Base-by-base conservation (phyloP, 768 basidiomycete genomes). In the Trametes villosa region DNA sequence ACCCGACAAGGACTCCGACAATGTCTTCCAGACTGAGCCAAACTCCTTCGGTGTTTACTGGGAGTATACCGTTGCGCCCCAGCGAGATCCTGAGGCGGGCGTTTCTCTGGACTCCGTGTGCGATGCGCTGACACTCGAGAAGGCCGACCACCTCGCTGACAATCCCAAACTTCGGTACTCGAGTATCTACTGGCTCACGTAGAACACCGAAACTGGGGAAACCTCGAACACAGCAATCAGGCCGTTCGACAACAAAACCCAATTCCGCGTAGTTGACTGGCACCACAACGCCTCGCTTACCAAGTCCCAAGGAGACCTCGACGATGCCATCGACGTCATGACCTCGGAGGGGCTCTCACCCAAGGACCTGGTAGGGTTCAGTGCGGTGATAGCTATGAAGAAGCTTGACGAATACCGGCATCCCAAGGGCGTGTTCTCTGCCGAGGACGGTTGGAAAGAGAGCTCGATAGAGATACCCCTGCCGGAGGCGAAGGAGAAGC, bases 261-360 rank as follows among this genome's bases (percentile, higher is more conserved):
- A 56, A 4, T 73, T 68, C 30, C 67, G 69, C 1, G 70, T 73
- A 8, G 60, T 70, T 62, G 22, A 61, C 8, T 76, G 76, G 73
- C 59, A 65, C 6, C 73, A 71, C 29, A 64, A 65, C 9, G 65
- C 71, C 0, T 70, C 67, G 2, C 66, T 51, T 12, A 49, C 36
- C 0, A 76, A 77, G 42, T 75, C 75, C 1, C 44, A 53, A 4
- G 33, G 29, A 0, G 71, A 76, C 27, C 47, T 73, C 1, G 53
- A 76, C n/a, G 49, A 48, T 0, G 66, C 78, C 0, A 66, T 73
- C 11, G 60, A 54, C 18, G 38, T 45, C 3, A 29, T 62, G 3
- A 7, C 5, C 0, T 44, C 49, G 15, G 1, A 29, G 1, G 48
- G 49, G 1, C 56, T 62, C 26, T 27, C 36, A 1, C 7, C 27